Conservation (phyloP, 2,329 filamentous ascomycete species). For the Juglanconis oblonga region DNA sequence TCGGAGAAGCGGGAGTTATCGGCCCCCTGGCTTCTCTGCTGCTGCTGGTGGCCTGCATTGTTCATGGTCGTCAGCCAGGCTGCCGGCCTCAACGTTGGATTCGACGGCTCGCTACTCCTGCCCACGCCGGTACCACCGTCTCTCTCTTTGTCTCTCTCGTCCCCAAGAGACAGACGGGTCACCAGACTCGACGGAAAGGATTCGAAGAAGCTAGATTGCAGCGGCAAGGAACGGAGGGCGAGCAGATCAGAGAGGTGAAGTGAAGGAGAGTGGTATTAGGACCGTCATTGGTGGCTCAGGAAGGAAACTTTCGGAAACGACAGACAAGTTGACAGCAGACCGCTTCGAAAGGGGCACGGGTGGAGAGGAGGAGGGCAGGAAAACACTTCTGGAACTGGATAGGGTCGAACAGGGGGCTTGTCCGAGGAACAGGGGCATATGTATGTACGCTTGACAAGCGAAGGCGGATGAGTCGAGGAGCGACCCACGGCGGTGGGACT, state of each 20-base stretch:
- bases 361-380: slow-evolving; percentile 15
- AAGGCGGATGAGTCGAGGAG: slow-evolving; percentile 17
- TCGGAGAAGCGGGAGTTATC: slow-evolving; percentile 41
- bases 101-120: slow-evolving; percentile 11
- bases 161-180: slow-evolving; percentile 4
- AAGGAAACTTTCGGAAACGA: slow-evolving; percentile 13
- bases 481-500: slow-evolving; percentile 20
- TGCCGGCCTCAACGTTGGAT: slow-evolving; percentile 5
- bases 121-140: slow-evolving; percentile 10
- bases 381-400: slow-evolving; percentile 15
- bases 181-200: background rate
- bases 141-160: background rate
- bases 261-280: background rate
- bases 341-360: slow-evolving; percentile 19
- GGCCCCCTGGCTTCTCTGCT: slow-evolving; percentile 22
- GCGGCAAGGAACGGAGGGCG: background rate
- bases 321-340: slow-evolving; percentile 14
- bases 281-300: slow-evolving; percentile 6
- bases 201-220: background rate
- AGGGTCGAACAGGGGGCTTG: slow-evolving; percentile 14
- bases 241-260: background rate
- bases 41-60: slow-evolving; percentile 28
- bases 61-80: slow-evolving; percentile 33
- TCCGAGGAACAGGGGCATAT: slow-evolving; percentile 15
- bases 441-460: slow-evolving; percentile 15